Evolutionary conservation across 2,329 filamentous ascomycete species (phyloP).

Genomic region (Harringtonia aguacate): DNA sequence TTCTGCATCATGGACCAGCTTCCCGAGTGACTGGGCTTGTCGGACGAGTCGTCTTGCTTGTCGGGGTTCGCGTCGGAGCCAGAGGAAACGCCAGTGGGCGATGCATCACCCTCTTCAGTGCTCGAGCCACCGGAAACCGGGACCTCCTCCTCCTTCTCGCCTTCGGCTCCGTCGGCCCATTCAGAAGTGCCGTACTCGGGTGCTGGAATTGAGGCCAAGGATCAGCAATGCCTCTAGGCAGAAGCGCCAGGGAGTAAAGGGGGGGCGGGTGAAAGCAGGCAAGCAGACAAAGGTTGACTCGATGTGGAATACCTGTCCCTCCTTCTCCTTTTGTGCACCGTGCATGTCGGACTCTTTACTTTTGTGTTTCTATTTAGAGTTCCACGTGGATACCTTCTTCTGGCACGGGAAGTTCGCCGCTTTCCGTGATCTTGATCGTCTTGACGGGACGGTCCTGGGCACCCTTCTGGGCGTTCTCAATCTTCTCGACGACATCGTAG

Average conservation of each 20-base stretch:
- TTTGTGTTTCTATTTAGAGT: slow-evolving; percentile 44
- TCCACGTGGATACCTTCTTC: slow-evolving; percentile 90
- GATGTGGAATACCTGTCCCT: neutral
- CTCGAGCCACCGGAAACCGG: slow-evolving; percentile 6
- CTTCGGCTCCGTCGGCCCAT: slow-evolving; percentile 25
- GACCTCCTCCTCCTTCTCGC: slow-evolving; percentile 17
- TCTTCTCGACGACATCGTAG: slow-evolving; percentile 68
- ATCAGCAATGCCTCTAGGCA: slow-evolving; percentile 2
- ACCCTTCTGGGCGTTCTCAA: slow-evolving; percentile 59
- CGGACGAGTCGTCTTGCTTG: slow-evolving; percentile 3
- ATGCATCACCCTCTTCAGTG: slow-evolving; percentile 15
- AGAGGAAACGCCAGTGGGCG: neutral
- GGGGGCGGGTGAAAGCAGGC: neutral
- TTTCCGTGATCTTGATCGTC: slow-evolving; percentile 68
- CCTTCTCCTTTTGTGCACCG: neutral
- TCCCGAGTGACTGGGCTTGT: slow-evolving; percentile 13
- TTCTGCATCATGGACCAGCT: slow-evolving; percentile 37
- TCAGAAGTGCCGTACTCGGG: slow-evolving; percentile 23
- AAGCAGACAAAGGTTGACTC: neutral
- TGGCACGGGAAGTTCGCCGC: slow-evolving; percentile 72
- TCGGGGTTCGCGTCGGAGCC: neutral
- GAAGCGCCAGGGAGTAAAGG: neutral
- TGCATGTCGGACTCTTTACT: neutral
- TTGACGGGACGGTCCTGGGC: slow-evolving; percentile 57
- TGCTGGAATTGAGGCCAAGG: slow-evolving; percentile 17